phyloP scores from a whole-genome alignment of 2,329 filamentous ascomycete genomes.

The Trichoderma afroharzianum region DNA sequence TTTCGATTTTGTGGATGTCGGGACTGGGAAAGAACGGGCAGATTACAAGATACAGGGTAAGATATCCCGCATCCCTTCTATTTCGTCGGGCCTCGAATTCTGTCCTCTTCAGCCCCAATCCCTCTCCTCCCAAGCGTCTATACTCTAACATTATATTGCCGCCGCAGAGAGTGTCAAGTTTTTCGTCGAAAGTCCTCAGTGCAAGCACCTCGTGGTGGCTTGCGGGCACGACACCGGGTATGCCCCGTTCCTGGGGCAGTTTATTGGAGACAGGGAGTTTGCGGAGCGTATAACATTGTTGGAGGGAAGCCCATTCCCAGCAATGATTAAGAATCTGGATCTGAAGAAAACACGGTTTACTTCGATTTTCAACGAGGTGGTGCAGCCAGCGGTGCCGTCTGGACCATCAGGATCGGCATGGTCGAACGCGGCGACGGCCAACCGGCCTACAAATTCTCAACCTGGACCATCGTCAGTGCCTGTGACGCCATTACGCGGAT shows the following conservation, averaged over 20 bases:
- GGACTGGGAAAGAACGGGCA: background rate
- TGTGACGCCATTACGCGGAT: background rate
- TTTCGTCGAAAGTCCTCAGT: conserved; percentile 5
- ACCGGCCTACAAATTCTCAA: background rate
- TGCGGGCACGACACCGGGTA: conserved; percentile 10
- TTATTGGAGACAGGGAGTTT: background rate
- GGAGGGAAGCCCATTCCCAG: background rate
- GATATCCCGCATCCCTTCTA: background rate
- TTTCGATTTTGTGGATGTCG: background rate
- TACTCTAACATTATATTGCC: background rate
- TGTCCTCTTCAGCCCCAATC: too few relatives aligned
- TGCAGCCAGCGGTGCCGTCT: background rate
- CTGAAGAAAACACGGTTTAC: background rate
- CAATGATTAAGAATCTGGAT: background rate
- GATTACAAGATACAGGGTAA: background rate
- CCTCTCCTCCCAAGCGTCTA: background rate
- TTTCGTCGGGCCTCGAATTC: background rate
- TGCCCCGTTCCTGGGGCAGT: conserved; percentile 3
- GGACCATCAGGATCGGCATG: background rate
- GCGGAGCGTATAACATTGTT: background rate
- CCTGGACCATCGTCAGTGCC: background rate
- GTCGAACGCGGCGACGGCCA: background rate
- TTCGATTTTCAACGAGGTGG: background rate
- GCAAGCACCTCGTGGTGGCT: conserved; percentile 6
- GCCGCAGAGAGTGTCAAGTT: background rate